Conservation (phyloP, 495 filamentous ascomycete species). For the Astrothelium subdiscretum region DNA sequence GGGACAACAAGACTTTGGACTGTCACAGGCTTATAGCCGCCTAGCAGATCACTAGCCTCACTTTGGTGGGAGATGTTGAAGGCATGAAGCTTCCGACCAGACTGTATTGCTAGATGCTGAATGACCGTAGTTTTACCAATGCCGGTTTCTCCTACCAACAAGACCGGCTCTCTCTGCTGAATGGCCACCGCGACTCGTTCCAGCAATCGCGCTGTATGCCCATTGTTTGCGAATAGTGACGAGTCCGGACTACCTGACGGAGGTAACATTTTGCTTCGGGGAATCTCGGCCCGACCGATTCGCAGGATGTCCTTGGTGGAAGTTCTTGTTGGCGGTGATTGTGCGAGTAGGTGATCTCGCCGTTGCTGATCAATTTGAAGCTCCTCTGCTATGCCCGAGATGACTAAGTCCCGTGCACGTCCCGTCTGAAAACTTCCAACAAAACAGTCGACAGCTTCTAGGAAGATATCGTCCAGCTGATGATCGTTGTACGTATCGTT, state of each 20-base stretch:
- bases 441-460: slow-evolving; percentile 85
- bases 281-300: slow-evolving; percentile 8
- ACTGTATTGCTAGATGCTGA: slow-evolving; percentile 74
- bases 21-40: slow-evolving; percentile 92
- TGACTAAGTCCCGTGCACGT: slow-evolving; percentile 46
- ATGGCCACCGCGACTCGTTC: slow-evolving; percentile 80
- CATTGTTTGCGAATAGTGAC: slow-evolving; percentile 61
- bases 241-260: neutral
- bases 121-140: slow-evolving; percentile 95
- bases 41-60: slow-evolving; percentile 83
- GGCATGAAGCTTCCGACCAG: slow-evolving; percentile 72
- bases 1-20: slow-evolving; percentile 78
- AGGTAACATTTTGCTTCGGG: neutral
- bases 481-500: slow-evolving; percentile 55
- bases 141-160: slow-evolving; percentile 95
- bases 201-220: slow-evolving; percentile 55
- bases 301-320: slow-evolving; percentile 45
- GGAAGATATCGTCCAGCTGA: slow-evolving; percentile 76
- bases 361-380: slow-evolving; percentile 76
- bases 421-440: slow-evolving; percentile 62
- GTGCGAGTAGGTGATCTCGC: slow-evolving; percentile 31
- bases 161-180: slow-evolving; percentile 69
- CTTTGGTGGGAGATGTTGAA: slow-evolving; percentile 97
- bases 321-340: slow-evolving; percentile 33
- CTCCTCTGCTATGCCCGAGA: slow-evolving; percentile 62